A percentile compares a stretch with the other conserved stretches of the same genome.
These are phyloP conservation scores for Aquilaria agallochum DNA, from an alignment of 441 rosid species.

Conservation along the genomic window DNA sequence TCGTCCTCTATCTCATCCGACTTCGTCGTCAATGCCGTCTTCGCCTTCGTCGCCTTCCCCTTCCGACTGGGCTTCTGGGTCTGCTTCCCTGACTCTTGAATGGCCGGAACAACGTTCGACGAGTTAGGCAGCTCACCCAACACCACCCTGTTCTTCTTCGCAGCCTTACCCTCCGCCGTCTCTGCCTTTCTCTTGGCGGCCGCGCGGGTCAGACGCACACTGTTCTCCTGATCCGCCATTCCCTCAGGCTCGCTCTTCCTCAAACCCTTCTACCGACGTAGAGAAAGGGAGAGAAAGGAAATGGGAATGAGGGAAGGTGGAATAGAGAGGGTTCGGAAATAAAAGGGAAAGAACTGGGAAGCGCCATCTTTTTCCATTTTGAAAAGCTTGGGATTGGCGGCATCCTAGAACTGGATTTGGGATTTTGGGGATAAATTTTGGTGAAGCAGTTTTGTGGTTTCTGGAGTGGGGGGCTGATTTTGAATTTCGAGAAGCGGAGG, in stretches of 20 bases:
- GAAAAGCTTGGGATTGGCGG: no score
- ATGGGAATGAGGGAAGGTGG: no score
- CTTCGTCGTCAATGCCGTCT: constrained; percentile 19
- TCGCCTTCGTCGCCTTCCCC: constrained; percentile 19
- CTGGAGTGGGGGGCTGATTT: no score
- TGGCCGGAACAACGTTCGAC: constrained; percentile 24
- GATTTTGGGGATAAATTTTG: no score
- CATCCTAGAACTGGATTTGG: no score
- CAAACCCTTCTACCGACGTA: no score
- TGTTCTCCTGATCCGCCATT: constrained; percentile 51
- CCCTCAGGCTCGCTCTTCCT: background rate
- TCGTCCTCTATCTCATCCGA: background rate
- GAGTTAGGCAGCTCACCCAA: constrained; percentile 45
- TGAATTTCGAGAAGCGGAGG: no score
- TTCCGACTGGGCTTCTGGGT: constrained; percentile 22
- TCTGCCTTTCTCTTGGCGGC: constrained; percentile 40
- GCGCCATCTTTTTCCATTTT: no score
- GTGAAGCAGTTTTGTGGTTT: no score
- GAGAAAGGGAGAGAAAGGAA: background rate
- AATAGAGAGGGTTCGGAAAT: no score
- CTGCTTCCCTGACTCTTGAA: constrained; percentile 5
- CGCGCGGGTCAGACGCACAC: constrained; percentile 36
- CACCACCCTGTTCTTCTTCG: constrained; percentile 44
- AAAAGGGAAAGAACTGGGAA: no score
- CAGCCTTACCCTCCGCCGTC: constrained; percentile 15